These are phyloP conservation scores for Hypoxylon sp. DNA, from an alignment of 2,329 filamentous ascomycete genomes.

Conservation along the genomic window DNA sequence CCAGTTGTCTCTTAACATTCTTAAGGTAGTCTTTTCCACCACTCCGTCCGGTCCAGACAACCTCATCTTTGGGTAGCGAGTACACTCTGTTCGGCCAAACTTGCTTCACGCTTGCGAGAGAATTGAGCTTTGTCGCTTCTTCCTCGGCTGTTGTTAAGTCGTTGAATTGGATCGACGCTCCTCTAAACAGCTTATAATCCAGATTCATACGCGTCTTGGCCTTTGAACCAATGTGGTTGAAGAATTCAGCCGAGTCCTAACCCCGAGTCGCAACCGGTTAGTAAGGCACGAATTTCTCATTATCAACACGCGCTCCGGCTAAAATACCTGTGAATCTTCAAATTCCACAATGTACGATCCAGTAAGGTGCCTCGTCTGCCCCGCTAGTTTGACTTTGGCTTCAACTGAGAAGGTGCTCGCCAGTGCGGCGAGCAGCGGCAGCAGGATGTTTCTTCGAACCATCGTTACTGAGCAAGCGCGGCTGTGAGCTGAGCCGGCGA, in stretches of 20 bases:
- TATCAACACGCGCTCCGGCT: constrained; percentile 19
- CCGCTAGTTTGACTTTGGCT: constrained; percentile 42
- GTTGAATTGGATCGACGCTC: constrained; percentile 65
- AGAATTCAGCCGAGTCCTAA: constrained; percentile 59
- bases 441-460: constrained; percentile 46
- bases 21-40: constrained; percentile 45
- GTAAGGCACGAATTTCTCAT: not conserved
- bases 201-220: constrained; percentile 62
- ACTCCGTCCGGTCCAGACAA: constrained; percentile 59
- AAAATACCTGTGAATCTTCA: constrained; percentile 61
- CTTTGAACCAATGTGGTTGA: constrained; percentile 54
- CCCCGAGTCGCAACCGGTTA: constrained; percentile 22
- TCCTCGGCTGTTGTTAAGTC: constrained; percentile 60
- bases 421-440: constrained; percentile 48
- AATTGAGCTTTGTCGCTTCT: constrained; percentile 57
- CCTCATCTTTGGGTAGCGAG: constrained; percentile 58
- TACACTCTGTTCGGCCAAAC: constrained; percentile 63
- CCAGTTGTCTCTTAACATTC: constrained; percentile 52
- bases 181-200: constrained; percentile 65
- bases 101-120: constrained; percentile 60
- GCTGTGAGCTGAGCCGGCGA: constrained; percentile 21
- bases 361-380: constrained; percentile 52
- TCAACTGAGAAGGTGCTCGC: constrained; percentile 43
- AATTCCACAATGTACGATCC: constrained; percentile 68
- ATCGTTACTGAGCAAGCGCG: constrained; percentile 38